Evolutionary conservation across 768 basidiomycete genomes (phyloP), one percentile per base, ranked within the genome.

Genomic region (Trametopsis cervina): DNA sequence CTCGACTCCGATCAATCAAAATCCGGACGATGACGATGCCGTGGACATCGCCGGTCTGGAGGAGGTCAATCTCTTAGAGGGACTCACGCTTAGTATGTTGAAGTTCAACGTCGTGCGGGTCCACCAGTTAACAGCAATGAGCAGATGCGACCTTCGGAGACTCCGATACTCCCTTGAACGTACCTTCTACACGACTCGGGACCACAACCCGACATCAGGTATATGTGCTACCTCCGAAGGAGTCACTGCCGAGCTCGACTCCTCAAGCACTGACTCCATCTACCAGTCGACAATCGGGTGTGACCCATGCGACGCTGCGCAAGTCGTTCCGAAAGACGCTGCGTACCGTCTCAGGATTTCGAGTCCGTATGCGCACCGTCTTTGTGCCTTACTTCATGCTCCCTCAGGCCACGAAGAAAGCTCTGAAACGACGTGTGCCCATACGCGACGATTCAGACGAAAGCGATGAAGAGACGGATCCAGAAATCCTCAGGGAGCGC

Each of bases 351-450:
- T 86, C 88, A 22, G 92, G 90, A 3, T 86, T 96, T 64, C 76
- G 82, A 18, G 86, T 96, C 21, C 81, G 91, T 26, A 95, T 95
- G 93, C 78, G 91, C n/a, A 93, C 91, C 0, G 85, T 92, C 4
- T 90, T 93, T 54, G 82, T 94, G 10, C 93, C 93, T 0, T 84
- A 89, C 55, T 77, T 93, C 18, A 71, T 91, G 39, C 67, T 90
- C 3, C 78, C 81, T 1, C 74, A 74, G 49, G 50, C 46, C 15
- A n/a, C 5, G 15, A 35, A 22, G 44, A 46, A 17, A 40, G 40
- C 7, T 40, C n/a, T 17, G 42, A 46, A 48, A 15, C 25, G 56
- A 55, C 15, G 63, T 66, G 29, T 58, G 53, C 11, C 53, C 47
- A 4, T 44, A 57, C 12, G 55, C 61, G 11, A 61, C 62, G 71